These are phyloP conservation scores for Tetracladium marchalianum DNA, from an alignment of 495 filamentous ascomycete species.

Conservation along the genomic window DNA sequence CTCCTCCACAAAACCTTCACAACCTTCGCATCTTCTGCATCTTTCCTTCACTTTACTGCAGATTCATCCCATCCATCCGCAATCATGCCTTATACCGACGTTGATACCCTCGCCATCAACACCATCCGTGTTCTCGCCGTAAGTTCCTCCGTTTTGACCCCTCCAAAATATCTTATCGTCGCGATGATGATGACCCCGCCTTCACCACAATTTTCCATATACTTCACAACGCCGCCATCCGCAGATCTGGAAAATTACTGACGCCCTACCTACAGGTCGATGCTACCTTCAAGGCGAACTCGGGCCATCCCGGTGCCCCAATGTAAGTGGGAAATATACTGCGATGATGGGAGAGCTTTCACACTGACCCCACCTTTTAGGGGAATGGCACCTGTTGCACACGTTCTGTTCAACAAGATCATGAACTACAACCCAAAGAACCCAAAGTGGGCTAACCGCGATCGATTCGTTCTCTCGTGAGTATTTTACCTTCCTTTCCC, in stretches of 20 bases:
- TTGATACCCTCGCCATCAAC: constrained; percentile 88
- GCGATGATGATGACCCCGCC: constrained; percentile 27
- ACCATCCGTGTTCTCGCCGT: constrained; percentile 94
- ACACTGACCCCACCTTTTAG: constrained; percentile 10
- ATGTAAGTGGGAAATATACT: constrained; percentile 38
- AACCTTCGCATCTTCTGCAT: constrained; percentile 19
- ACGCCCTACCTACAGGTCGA: constrained; percentile 57
- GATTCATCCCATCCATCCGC: constrained; percentile 20
- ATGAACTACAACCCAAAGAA: constrained; percentile 99
- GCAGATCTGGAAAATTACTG: constrained; percentile 6
- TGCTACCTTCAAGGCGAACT: constrained; percentile 94
- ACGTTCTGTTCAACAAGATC: constrained; percentile 98
- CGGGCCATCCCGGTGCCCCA: constrained; percentile 95
- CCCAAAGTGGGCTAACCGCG: constrained; percentile 90
- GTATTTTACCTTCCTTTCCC: constrained; percentile 28
- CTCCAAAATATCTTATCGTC: constrained; percentile 6
- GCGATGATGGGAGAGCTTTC: constrained; percentile 7
- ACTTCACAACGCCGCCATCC: not conserved
- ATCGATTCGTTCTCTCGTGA: constrained; percentile 98
- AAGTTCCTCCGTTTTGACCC: constrained; percentile 30
- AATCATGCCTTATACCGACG: constrained; percentile 83
- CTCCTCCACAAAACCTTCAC: constrained; percentile 18
- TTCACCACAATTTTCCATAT: constrained; percentile 4
- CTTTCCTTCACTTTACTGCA: constrained; percentile 16
- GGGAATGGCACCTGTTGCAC: constrained; percentile 83